Percentiles rank a stretch among this genome's conserved stretches.
Evolutionary conservation across 768 basidiomycete genomes (phyloP).

Genomic region (Mycena crocata): DNA sequence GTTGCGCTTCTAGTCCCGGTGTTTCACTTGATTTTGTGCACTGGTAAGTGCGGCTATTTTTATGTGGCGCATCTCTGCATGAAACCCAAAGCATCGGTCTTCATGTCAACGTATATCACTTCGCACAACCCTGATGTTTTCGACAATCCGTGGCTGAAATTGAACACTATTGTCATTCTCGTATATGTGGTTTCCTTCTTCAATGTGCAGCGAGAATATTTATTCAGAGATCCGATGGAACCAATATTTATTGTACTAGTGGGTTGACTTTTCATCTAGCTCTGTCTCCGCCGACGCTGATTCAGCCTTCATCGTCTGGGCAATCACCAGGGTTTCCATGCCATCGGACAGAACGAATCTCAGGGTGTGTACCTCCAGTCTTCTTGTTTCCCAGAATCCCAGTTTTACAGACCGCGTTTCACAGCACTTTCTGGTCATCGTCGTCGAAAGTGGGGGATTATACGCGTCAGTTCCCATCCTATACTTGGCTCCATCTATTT

Average conservation of each 20-base stretch:
- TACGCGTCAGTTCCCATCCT: slow-evolving; percentile 26
- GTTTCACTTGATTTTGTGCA: neutral
- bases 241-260: slow-evolving; percentile 21
- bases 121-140: slow-evolving; percentile 5
- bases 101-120: neutral
- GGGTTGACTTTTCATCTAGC: no score
- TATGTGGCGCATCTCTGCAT: neutral
- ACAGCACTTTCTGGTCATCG: slow-evolving; percentile 23
- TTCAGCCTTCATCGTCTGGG: slow-evolving; percentile 22
- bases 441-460: slow-evolving; percentile 21
- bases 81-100: neutral
- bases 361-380: slow-evolving; percentile 6
- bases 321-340: neutral
- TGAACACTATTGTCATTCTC: neutral
- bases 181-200: neutral
- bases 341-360: slow-evolving; percentile 3
- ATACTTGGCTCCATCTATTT: no score
- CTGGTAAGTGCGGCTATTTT: neutral
- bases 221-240: neutral
- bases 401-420: neutral
- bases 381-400: neutral
- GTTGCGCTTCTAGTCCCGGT: slow-evolving; percentile 1
- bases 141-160: neutral
- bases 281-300: no score
- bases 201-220: neutral